Conservation (phyloP, 139 green algal species). For the Tetratostichococcus sp. region DNA sequence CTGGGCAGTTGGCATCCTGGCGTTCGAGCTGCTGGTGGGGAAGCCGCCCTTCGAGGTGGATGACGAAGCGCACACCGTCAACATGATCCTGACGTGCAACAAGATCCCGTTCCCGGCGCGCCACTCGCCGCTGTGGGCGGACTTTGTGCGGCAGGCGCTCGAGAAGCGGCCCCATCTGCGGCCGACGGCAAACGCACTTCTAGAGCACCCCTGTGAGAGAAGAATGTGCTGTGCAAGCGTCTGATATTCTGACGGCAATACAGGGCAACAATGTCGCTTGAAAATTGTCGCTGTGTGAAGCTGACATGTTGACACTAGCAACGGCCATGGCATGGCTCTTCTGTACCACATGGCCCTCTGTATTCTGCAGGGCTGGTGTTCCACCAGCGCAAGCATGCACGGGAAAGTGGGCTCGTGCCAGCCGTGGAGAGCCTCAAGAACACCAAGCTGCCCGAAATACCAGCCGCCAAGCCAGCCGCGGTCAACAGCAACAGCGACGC, state of each 20-base stretch:
- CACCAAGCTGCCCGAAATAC: neutral
- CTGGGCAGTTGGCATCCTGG: constrained; percentile 79
- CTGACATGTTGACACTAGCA: no score
- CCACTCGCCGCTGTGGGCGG: constrained; percentile 27
- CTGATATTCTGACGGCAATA: no score
- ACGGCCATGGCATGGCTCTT: no score
- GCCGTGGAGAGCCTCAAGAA: neutral
- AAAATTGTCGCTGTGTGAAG: neutral
- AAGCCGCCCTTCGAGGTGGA: constrained; percentile 60
- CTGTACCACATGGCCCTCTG: no score
- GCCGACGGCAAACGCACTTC: constrained; percentile 54
- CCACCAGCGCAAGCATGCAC: constrained; percentile 1
- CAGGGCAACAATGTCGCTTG: neutral
- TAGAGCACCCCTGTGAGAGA: constrained; percentile 69
- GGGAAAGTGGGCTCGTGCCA: neutral
- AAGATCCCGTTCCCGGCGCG: constrained; percentile 44
- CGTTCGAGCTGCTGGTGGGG: constrained; percentile 77
- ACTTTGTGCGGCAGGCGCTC: constrained; percentile 50
- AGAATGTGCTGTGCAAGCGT: no score
- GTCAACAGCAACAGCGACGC: neutral
- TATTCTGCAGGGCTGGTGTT: neutral
- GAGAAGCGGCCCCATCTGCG: constrained; percentile 55
- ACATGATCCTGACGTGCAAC: constrained; percentile 67
- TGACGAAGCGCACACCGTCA: constrained; percentile 54
- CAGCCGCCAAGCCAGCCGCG: neutral